phyloP scores from a whole-genome alignment of 495 filamentous ascomycete genomes.

The Penicillium ochrochloron region DNA sequence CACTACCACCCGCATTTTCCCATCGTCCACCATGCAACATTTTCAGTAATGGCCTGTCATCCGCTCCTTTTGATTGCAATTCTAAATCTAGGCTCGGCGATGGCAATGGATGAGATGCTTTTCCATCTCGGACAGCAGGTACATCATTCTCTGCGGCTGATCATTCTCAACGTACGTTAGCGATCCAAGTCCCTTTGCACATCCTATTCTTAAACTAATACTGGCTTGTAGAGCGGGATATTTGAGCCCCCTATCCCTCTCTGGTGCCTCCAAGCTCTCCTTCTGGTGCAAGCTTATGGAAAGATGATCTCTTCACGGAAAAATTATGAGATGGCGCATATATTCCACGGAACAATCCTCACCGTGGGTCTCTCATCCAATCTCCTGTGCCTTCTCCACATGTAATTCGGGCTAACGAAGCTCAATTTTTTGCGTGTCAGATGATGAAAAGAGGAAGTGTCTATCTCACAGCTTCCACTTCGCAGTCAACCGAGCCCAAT shows the following conservation, averaged over 20 bases:
- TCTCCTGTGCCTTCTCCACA: not conserved
- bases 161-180: not conserved
- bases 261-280: constrained; percentile 25
- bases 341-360: constrained; percentile 27
- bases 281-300: constrained; percentile 23
- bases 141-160: not conserved
- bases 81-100: not conserved
- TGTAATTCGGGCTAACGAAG: not conserved
- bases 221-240: not conserved
- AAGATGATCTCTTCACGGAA: constrained; percentile 28
- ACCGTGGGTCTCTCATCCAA: constrained; percentile 8
- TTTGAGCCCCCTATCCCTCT: constrained; percentile 20
- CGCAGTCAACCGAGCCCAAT: not conserved
- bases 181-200: not conserved
- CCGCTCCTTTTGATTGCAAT: not conserved
- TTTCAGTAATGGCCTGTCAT: not conserved
- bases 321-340: constrained; percentile 24
- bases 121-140: not conserved
- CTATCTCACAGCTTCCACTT: not conserved
- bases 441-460: not conserved
- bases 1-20: constrained; percentile 30
- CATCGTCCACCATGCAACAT: constrained; percentile 20
- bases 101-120: not conserved
- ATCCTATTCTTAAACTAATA: not conserved
- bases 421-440: not conserved